These are phyloP conservation scores for Neurospora sp. DNA, from an alignment of 495 filamentous ascomycete species.

Conservation along the genomic window DNA sequence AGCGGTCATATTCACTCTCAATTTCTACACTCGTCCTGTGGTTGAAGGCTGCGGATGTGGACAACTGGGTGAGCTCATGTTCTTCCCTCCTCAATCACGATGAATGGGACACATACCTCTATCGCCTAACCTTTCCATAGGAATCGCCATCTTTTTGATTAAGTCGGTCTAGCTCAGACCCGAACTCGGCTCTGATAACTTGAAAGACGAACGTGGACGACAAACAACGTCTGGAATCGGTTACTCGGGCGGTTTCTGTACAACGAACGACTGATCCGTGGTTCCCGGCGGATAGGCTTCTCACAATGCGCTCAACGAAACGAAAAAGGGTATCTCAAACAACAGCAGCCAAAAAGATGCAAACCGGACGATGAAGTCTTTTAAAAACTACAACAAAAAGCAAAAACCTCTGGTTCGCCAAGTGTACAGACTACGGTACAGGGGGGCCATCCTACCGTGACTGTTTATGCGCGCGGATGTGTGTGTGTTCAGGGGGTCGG, in stretches of 20 bases:
- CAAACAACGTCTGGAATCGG: background rate
- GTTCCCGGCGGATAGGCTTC: background rate
- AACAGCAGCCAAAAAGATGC: background rate
- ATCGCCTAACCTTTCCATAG: background rate
- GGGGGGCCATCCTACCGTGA: background rate
- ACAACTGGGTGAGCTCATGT: background rate
- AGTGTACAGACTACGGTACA: background rate
- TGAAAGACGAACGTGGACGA: background rate
- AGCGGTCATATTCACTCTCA: constrained; percentile 85
- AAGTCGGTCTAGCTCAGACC: background rate
- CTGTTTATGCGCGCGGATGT: background rate
- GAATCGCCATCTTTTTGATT: background rate
- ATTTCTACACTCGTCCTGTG: constrained; percentile 53
- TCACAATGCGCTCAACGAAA: background rate
- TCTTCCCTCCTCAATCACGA: background rate
- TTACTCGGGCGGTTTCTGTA: background rate
- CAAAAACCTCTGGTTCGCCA: background rate
- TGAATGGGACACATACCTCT: background rate
- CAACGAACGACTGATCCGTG: background rate
- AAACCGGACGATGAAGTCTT: background rate
- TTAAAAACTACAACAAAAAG: background rate
- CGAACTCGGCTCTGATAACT: background rate
- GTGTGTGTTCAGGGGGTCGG: too few relatives aligned
- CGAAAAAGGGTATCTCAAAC: background rate
- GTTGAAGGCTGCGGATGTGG: constrained; percentile 66